These are phyloP conservation scores for Litchi chinensis DNA, from an alignment of 345 rosid genomes.

Conservation along the genomic window DNA sequence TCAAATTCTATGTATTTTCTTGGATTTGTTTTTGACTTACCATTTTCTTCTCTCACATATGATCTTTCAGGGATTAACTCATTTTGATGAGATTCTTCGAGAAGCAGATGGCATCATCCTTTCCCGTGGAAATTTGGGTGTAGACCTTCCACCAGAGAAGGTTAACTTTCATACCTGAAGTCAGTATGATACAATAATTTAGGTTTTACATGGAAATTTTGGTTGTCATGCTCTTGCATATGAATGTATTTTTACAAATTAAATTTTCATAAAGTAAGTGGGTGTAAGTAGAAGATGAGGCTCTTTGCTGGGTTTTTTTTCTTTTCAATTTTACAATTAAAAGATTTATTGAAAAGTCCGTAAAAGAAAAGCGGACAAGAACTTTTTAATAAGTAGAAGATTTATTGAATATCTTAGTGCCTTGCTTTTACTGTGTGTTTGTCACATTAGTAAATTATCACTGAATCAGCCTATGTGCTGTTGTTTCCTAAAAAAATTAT, in stretches of 20 bases:
- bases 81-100: slow-evolving; percentile 72
- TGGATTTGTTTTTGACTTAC: slow-evolving; percentile 16
- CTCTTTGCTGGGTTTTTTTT: background rate
- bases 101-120: slow-evolving; percentile 74
- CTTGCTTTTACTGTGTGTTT: background rate
- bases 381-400: background rate
- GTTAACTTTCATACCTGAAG: slow-evolving; percentile 26
- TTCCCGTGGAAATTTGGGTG: slow-evolving; percentile 74
- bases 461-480: background rate
- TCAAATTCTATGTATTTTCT: background rate
- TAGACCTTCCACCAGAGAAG: slow-evolving; percentile 83
- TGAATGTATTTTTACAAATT: background rate
- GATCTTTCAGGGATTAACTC: slow-evolving; percentile 49
- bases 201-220: background rate
- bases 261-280: background rate
- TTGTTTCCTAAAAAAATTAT: background rate
- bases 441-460: background rate
- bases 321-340: background rate
- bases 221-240: background rate
- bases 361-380: background rate
- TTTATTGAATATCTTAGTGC: background rate
- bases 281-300: background rate
- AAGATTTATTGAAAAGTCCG: background rate
- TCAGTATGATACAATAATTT: background rate
- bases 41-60: slow-evolving; percentile 7